Evolutionary conservation across 2,329 filamentous ascomycete genomes (phyloP).

Genomic region (Sporothrix mexicana): DNA sequence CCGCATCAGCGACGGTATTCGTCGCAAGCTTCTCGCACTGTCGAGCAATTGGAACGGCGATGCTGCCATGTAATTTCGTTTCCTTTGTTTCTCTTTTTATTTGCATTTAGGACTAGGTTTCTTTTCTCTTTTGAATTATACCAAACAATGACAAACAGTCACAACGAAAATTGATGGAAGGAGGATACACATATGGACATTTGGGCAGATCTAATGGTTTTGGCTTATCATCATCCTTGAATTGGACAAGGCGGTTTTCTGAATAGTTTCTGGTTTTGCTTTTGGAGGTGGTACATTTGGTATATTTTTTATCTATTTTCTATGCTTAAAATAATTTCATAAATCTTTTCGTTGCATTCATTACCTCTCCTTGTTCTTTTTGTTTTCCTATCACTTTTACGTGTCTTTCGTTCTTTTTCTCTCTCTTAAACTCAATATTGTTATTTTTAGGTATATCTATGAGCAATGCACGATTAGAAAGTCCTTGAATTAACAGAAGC

Average conservation of each 20-base stretch:
- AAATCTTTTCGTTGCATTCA: no score
- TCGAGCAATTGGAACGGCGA: constrained; percentile 48
- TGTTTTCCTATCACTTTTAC: no score
- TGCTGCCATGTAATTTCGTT: not conserved
- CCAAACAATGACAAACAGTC: not conserved
- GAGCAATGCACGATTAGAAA: no score
- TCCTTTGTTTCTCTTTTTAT: not conserved
- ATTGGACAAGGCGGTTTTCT: not conserved
- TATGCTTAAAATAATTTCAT: no score
- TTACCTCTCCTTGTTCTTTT: not conserved
- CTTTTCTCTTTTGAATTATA: not conserved
- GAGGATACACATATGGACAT: not conserved
- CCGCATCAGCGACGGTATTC: constrained; percentile 54
- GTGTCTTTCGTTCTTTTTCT: no score
- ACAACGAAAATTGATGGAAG: not conserved
- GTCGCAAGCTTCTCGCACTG: constrained; percentile 51
- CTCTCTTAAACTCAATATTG: no score
- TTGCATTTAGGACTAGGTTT: not conserved
- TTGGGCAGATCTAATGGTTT: not conserved
- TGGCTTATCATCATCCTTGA: not conserved
- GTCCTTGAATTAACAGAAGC: no score
- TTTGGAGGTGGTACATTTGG: not conserved
- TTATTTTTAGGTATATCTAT: no score
- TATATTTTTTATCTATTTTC: no score
- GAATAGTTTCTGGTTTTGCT: not conserved